Conservation (phyloP, 164 flowering plant genomes). For the Berberis vulgaris region DNA sequence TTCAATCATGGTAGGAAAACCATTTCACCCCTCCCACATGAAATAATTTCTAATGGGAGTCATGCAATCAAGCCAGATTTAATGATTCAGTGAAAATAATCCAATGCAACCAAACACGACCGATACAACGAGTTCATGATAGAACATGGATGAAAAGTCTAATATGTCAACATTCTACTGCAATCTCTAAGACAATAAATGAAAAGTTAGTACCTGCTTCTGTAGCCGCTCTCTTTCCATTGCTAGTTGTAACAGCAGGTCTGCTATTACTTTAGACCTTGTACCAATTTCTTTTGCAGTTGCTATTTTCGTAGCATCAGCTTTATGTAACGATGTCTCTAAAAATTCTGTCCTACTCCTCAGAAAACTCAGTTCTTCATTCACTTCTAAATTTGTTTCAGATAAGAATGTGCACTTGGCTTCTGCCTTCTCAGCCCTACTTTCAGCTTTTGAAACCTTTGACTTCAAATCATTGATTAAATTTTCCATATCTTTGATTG, state of each 20-base stretch:
- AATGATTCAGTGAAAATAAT: too few relatives aligned
- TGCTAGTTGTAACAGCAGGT: constrained; percentile 64
- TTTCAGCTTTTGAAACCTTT: constrained; percentile 35
- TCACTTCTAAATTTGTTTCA: constrained; percentile 47
- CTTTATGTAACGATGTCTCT: constrained; percentile 58
- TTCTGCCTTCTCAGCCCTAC: constrained; percentile 48
- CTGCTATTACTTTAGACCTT: constrained; percentile 50
- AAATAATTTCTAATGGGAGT: too few relatives aligned
- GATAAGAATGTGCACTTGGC: constrained; percentile 31
- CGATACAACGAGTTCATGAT: not conserved
- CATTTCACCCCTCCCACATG: too few relatives aligned
- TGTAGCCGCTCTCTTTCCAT: constrained; percentile 80
- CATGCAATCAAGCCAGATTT: not conserved
- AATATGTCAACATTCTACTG: not conserved
- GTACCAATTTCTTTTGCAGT: constrained; percentile 53
- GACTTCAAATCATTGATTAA: constrained; percentile 36
- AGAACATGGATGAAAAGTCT: not conserved
- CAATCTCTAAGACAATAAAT: not conserved
- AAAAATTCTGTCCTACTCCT: constrained; percentile 40
- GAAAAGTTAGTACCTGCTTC: constrained; percentile 48
- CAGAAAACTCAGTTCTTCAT: constrained; percentile 40
- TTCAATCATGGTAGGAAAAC: too few relatives aligned
- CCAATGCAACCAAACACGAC: not conserved
- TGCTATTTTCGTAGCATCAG: constrained; percentile 45
- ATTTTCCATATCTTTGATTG: constrained; percentile 38